phyloP scores from a whole-genome alignment of 2,329 filamentous ascomycete genomes.

The Scopulariopsis brevicaulis region DNA sequence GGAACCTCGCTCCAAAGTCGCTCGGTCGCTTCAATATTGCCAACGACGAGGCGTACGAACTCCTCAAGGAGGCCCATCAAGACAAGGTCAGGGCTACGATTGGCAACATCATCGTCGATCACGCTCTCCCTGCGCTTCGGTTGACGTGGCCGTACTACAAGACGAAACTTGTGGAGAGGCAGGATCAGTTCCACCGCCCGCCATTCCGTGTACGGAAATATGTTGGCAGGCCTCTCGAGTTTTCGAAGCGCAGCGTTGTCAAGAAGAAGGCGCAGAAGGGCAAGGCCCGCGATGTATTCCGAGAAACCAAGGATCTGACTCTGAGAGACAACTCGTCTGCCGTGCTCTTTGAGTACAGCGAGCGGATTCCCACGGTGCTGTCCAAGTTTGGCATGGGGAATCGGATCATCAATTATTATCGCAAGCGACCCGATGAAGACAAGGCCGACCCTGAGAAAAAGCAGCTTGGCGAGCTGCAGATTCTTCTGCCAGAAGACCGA shows the following conservation, averaged over 20 bases:
- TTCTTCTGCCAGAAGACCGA: slow-evolving; percentile 85
- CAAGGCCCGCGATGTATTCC: slow-evolving; percentile 69
- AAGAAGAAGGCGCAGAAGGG: slow-evolving; percentile 79
- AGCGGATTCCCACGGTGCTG: slow-evolving; percentile 81
- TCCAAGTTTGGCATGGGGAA: slow-evolving; percentile 98
- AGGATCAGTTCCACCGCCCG: slow-evolving; percentile 73
- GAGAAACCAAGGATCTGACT: slow-evolving; percentile 69
- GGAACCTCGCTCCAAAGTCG: slow-evolving; percentile 61
- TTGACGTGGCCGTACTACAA: slow-evolving; percentile 95
- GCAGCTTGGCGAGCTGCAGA: slow-evolving; percentile 79
- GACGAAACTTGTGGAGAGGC: slow-evolving; percentile 66
- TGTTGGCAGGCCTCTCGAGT: slow-evolving; percentile 56
- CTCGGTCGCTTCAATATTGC: slow-evolving; percentile 86
- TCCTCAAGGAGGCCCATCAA: slow-evolving; percentile 92
- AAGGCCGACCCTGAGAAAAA: slow-evolving; percentile 66
- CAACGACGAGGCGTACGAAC: slow-evolving; percentile 91
- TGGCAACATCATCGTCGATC: slow-evolving; percentile 85
- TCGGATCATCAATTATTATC: slow-evolving; percentile 93
- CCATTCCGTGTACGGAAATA: slow-evolving; percentile 60
- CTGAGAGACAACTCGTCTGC: slow-evolving; percentile 82
- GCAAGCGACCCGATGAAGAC: slow-evolving; percentile 63
- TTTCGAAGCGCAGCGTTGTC: slow-evolving; percentile 58
- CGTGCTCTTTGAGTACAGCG: slow-evolving; percentile 87
- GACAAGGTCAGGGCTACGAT: slow-evolving; percentile 91
- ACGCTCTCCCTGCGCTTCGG: slow-evolving; percentile 83